phyloP scores from a whole-genome alignment of 1,139 yeast genomes.

The Debaryomyces robertsiae region DNA sequence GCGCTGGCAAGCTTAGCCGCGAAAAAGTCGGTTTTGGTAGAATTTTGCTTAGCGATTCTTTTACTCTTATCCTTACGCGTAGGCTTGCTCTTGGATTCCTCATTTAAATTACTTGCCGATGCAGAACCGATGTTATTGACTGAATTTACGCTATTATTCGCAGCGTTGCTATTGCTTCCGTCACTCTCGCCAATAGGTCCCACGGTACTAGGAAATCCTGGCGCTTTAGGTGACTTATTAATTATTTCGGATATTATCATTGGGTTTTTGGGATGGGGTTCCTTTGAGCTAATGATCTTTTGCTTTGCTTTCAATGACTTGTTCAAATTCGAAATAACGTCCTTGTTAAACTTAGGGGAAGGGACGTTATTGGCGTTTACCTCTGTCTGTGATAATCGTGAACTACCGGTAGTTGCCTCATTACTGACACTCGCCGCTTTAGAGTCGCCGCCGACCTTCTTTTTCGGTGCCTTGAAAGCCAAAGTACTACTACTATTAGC shows the following conservation, averaged over 20 bases:
- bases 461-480: constrained; percentile 13
- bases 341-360: constrained; percentile 26
- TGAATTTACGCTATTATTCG: constrained; percentile 6
- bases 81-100: constrained; percentile 7
- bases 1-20: constrained; percentile 95
- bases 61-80: constrained; percentile 17
- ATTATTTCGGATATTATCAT: constrained; percentile 38
- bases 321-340: constrained; percentile 38
- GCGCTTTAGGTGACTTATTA: constrained; percentile 36
- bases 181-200: constrained; percentile 2
- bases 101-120: constrained; percentile 11
- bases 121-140: neutral
- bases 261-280: constrained; percentile 40
- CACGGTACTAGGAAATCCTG: constrained; percentile 27
- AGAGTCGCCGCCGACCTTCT: constrained; percentile 7
- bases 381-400: neutral
- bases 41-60: constrained; percentile 32
- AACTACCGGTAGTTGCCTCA: neutral
- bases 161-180: constrained; percentile 5
- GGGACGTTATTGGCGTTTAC: neutral
- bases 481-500: constrained; percentile 3
- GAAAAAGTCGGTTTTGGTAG: constrained; percentile 82
- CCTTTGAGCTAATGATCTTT: constrained; percentile 39
- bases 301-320: constrained; percentile 47
- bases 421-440: constrained; percentile 2